Conservation (phyloP, 208 protist species). For the Porcisia deanei region DNA sequence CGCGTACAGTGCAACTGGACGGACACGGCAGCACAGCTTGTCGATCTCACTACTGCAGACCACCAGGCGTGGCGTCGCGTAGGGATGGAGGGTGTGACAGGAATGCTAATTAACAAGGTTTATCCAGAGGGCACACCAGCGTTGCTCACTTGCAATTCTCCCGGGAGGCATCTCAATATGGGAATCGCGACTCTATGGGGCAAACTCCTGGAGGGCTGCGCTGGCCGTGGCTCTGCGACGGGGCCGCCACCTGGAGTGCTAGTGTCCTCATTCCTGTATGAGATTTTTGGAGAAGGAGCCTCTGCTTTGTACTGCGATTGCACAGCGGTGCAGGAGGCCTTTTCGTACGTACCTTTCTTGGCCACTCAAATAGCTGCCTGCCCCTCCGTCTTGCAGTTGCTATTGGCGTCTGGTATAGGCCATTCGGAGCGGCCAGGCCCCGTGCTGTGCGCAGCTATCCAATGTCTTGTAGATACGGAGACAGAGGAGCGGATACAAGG, state of each 20-base stretch:
- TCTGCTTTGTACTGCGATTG: background rate
- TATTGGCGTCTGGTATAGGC: background rate
- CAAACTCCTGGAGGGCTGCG: conserved; percentile 8
- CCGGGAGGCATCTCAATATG: conserved; percentile 10
- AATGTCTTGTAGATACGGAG: conserved; percentile 25
- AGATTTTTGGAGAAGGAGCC: background rate
- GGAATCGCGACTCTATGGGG: conserved; percentile 33
- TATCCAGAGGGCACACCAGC: background rate
- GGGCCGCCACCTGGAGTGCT: conserved; percentile 4
- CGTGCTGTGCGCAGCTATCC: conserved; percentile 13
- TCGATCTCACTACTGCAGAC: conserved; percentile 1
- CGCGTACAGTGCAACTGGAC: background rate
- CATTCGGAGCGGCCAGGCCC: background rate
- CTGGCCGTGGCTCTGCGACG: background rate
- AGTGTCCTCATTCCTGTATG: conserved; percentile 16
- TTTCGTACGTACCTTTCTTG: conserved; percentile 30
- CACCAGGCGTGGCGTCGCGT: conserved; percentile 18
- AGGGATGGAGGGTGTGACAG: conserved; percentile 34
- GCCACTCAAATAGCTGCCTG: conserved; percentile 13
- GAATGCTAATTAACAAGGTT: conserved; percentile 11
- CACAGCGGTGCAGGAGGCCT: conserved; percentile 19
- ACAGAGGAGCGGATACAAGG: conserved; percentile 19
- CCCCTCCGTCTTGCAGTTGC: conserved; percentile 19
- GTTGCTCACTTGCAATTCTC: background rate
- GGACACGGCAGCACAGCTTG: conserved; percentile 5